Evolutionary conservation across 257 asterid species (phyloP).

Genomic region (Solanum ossicruentum): DNA sequence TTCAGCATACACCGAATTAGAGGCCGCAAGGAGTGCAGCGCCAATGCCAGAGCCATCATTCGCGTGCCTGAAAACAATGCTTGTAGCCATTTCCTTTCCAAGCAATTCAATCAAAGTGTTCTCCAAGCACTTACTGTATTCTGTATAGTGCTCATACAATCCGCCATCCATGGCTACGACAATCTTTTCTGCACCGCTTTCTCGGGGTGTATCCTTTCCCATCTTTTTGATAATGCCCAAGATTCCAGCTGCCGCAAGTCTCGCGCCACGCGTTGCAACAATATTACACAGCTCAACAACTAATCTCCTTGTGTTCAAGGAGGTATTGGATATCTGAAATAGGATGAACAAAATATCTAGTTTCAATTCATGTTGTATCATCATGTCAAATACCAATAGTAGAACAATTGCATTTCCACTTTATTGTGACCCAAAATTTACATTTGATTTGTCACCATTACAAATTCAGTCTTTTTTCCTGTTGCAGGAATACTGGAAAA

Average conservation of each 20-base stretch:
- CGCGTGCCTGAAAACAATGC: slow-evolving; percentile 32
- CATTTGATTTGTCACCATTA: not conserved
- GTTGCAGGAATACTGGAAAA: not conserved
- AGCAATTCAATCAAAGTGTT: slow-evolving; percentile 33
- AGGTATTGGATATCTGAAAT: slow-evolving; percentile 34
- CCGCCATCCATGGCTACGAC: slow-evolving; percentile 68
- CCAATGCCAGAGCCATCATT: slow-evolving; percentile 69
- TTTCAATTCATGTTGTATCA: not conserved
- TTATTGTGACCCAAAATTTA: not conserved
- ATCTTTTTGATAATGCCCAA: slow-evolving; percentile 47
- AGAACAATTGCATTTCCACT: not conserved
- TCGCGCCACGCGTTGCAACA: slow-evolving; percentile 55
- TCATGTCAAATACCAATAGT: not conserved
- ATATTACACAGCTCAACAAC: slow-evolving; percentile 42
- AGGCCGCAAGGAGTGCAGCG: slow-evolving; percentile 63
- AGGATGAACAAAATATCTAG: not conserved
- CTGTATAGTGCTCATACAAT: slow-evolving; percentile 44
- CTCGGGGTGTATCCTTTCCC: slow-evolving; percentile 33
- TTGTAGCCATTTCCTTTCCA: slow-evolving; percentile 23
- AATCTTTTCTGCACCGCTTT: slow-evolving; percentile 21
- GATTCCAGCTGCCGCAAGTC: slow-evolving; percentile 55
- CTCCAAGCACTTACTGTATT: slow-evolving; percentile 36
- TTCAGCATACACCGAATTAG: slow-evolving; percentile 26
- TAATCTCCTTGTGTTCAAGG: slow-evolving; percentile 29
- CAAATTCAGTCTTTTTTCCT: not conserved